These are phyloP conservation scores for Gremmenia infestans DNA, from an alignment of 2,329 filamentous ascomycete genomes.

Conservation along the genomic window DNA sequence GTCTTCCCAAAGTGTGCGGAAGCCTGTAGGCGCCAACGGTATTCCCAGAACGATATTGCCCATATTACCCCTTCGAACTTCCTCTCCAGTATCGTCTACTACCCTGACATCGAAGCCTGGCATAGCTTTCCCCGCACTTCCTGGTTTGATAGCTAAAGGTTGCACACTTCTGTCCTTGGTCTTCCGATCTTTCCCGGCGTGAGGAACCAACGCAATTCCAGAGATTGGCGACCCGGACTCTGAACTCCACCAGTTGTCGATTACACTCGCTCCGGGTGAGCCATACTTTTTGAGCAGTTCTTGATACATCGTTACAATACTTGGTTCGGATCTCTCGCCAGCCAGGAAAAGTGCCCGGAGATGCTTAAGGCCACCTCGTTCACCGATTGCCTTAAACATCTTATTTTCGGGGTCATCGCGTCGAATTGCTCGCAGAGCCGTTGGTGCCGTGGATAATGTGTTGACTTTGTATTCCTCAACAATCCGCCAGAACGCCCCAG, in stretches of 20 bases:
- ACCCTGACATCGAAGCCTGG: conserved; percentile 84
- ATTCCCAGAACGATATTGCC: conserved; percentile 85
- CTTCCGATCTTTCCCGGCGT: conserved; percentile 50
- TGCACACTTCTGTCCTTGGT: conserved; percentile 33
- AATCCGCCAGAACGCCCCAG: conserved; percentile 83
- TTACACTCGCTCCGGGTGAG: conserved; percentile 55
- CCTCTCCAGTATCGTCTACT: conserved; percentile 73
- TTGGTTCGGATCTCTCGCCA: conserved; percentile 84
- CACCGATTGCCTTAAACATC: conserved; percentile 57
- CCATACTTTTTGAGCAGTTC: conserved; percentile 63
- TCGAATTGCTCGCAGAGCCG: conserved; percentile 78
- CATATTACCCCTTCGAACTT: conserved; percentile 69
- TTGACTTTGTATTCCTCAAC: conserved; percentile 82
- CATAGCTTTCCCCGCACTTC: conserved; percentile 85
- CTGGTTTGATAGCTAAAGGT: conserved; percentile 66
- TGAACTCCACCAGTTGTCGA: conserved; percentile 73
- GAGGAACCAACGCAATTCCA: conserved; percentile 58
- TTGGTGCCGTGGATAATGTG: conserved; percentile 80
- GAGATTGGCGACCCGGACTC: conserved; percentile 67
- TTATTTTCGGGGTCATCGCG: conserved; percentile 76
- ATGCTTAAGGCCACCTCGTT: conserved; percentile 63
- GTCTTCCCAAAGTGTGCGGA: conserved; percentile 81
- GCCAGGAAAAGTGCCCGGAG: conserved; percentile 78
- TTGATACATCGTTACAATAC: conserved; percentile 78
- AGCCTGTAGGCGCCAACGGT: conserved; percentile 79